phyloP scores from a whole-genome alignment of 345 rosid species.

The Eucalyptus grandis region DNA sequence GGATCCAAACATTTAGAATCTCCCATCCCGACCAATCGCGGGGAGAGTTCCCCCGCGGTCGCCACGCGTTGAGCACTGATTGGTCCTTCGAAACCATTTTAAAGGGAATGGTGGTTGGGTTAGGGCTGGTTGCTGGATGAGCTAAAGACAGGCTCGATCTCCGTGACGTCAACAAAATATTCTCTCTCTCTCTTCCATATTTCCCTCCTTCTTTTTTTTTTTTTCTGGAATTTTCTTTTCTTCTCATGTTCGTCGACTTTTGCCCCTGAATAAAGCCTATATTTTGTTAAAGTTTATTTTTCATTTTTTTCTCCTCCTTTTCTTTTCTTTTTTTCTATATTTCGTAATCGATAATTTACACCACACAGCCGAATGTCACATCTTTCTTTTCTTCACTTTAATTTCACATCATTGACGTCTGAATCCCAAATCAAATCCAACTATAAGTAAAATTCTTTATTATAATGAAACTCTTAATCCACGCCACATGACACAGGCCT shows the following conservation, averaged over 20 bases:
- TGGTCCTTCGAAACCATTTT: neutral
- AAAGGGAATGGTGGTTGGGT: neutral
- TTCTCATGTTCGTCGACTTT: neutral
- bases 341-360: neutral
- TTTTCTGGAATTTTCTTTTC: neutral
- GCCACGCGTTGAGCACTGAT: neutral
- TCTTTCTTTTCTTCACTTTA: neutral
- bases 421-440: neutral
- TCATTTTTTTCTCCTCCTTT: neutral
- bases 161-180: neutral
- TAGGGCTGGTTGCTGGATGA: neutral
- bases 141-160: neutral
- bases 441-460: neutral
- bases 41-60: neutral
- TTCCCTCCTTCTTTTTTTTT: neutral
- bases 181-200: neutral
- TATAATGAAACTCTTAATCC: neutral
- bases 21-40: neutral
- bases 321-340: neutral
- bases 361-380: neutral
- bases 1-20: neutral
- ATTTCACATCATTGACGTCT: neutral
- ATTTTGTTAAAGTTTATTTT: neutral
- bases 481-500: neutral
- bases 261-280: neutral